Conservation (phyloP, 2,329 filamentous ascomycete species). For the Alternaria longipes region DNA sequence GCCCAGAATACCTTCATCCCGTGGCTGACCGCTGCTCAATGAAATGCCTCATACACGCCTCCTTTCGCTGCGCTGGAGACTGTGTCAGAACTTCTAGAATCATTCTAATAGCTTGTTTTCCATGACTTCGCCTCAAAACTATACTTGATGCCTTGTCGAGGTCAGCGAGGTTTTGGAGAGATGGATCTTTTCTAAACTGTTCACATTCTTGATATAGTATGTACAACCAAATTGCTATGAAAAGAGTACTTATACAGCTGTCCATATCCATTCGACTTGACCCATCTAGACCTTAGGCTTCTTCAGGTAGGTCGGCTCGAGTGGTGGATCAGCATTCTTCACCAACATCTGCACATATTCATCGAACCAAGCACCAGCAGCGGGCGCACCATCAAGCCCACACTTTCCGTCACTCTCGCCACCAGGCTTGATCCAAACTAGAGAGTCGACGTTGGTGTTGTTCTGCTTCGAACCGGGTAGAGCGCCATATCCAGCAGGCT, state of each 20-base stretch:
- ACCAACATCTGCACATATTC: constrained; percentile 42
- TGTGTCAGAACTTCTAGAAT: no score
- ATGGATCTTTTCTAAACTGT: no score
- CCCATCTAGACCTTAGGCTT: constrained; percentile 4
- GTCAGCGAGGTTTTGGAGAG: no score
- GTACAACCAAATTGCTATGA: background rate
- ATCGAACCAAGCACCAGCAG: constrained; percentile 42
- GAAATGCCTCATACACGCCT: no score
- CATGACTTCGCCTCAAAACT: no score
- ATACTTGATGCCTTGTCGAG: no score
- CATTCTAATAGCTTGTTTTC: fast-evolving
- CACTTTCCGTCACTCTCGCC: constrained; percentile 41
- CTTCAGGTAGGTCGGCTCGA: constrained; percentile 35
- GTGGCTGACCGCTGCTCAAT: no score
- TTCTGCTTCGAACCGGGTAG: constrained; percentile 28
- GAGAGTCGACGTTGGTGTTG: constrained; percentile 37
- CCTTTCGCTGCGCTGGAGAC: no score
- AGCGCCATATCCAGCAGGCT: constrained; percentile 33
- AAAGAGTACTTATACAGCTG: background rate
- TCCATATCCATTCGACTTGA: fast-evolving
- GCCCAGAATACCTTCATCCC: no score
- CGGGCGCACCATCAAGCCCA: constrained; percentile 37
- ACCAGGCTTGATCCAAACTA: constrained; percentile 46
- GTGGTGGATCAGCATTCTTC: constrained; percentile 35
- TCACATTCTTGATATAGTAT: background rate